These are phyloP conservation scores for Chrysoporthe deuterocubensis DNA, from an alignment of 2,329 filamentous ascomycete species.

Conservation along the genomic window DNA sequence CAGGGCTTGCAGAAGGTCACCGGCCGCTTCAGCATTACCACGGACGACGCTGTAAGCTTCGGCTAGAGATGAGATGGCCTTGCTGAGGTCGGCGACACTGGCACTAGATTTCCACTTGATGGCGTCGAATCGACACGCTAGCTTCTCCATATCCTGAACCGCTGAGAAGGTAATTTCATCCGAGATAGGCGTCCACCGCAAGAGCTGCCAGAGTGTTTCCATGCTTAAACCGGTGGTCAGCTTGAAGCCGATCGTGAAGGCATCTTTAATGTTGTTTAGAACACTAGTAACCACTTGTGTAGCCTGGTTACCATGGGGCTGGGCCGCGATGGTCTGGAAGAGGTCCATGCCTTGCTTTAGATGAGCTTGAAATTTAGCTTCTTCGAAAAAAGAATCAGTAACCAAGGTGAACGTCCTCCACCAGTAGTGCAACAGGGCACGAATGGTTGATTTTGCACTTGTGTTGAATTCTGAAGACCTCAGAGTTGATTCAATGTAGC, in stretches of 20 bases:
- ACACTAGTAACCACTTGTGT: slow-evolving; percentile 46
- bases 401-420: slow-evolving; percentile 56
- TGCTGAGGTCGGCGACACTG: slow-evolving; percentile 55
- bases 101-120: slow-evolving; percentile 62
- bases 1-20: slow-evolving; percentile 54
- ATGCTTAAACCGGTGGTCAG: slow-evolving; percentile 78
- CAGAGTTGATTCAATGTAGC: slow-evolving; percentile 44
- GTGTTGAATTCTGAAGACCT: slow-evolving; percentile 33
- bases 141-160: slow-evolving; percentile 55
- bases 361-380: slow-evolving; percentile 68
- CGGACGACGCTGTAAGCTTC: slow-evolving; percentile 61
- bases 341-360: slow-evolving; percentile 54
- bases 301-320: slow-evolving; percentile 34
- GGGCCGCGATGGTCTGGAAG: slow-evolving; percentile 41
- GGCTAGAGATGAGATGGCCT: slow-evolving; percentile 58
- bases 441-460: slow-evolving; percentile 40
- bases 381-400: slow-evolving; percentile 55
- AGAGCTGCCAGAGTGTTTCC: slow-evolving; percentile 75
- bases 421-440: slow-evolving; percentile 56
- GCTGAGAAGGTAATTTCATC: slow-evolving; percentile 50
- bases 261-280: slow-evolving; percentile 49
- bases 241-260: slow-evolving; percentile 72
- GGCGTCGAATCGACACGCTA: slow-evolving; percentile 64
- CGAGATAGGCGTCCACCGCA: slow-evolving; percentile 66
- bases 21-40: slow-evolving; percentile 45